Evolutionary conservation across 2,329 filamentous ascomycete species (phyloP), one percentile per base, ranked within the genome.

Genomic region (Arthroderma sp.): DNA sequence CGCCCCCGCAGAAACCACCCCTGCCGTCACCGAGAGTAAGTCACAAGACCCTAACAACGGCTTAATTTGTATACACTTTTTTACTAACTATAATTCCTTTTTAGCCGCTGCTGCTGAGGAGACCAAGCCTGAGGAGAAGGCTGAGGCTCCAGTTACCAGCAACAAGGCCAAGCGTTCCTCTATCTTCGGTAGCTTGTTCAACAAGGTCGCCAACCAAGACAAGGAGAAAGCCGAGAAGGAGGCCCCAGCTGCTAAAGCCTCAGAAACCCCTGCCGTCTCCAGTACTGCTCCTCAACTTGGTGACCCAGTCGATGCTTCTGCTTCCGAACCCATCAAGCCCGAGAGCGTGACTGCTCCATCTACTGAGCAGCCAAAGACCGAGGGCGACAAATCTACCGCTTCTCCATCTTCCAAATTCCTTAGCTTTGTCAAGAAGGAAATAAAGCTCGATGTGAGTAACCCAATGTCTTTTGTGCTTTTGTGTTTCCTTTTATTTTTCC

Each of bases 101-200:
- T 22, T 22, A 22, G 60, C 67, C 34, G 57, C 60, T 42, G 52
- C 75, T 62, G 63, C 68, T 3, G 72, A 76, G 54, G 63, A 77
- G 55, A 67, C 68, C 47, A 58, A 61, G 39, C 40, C 49, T 32
- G 50, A 79, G 69, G 69, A 45, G 34, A 51, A 51, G 48, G 57
- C 67, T 45, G 68, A 69, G 48, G 66, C 64, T 48, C 66, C 66
- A 54, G 71, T 70, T 51, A 69, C 70, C 51, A 69, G 38, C n/a
- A 15, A 69, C 48, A 77, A 80, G 66, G 53, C 68, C 66, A 94
- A 93, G 83, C 84, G 86, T 65, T 79, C 80, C 66, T 91, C 85
- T 53, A 81, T 88, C 58, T 93, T 93, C 67, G 78, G 78, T 56
- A 80, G 78, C 58, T 79, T 85, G 61, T 75, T 74, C 66, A 83